These are phyloP conservation scores for Camellia japonica DNA, from an alignment of 148 eudicot species.

Conservation along the genomic window DNA sequence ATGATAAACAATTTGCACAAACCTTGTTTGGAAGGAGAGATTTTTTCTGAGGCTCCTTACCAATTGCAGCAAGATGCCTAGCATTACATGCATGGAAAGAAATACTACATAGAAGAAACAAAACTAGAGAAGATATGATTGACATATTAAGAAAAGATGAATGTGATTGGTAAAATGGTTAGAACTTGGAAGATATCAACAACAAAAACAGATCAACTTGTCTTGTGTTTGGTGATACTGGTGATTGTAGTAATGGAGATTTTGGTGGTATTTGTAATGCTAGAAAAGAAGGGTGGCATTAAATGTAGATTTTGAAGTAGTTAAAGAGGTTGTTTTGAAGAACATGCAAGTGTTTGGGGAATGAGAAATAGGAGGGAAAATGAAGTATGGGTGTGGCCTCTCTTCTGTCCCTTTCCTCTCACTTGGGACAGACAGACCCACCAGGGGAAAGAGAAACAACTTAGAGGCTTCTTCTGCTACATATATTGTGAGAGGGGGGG, in stretches of 20 bases:
- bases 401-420: slow-evolving; percentile 18
- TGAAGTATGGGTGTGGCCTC: slow-evolving; percentile 28
- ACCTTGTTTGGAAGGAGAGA: slow-evolving; percentile 27
- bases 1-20: background rate
- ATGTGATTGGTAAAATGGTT: no score
- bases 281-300: slow-evolving; percentile 6
- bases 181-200: no score
- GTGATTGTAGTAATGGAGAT: background rate
- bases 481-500: background rate
- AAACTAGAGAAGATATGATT: slow-evolving; percentile 18
- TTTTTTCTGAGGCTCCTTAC: background rate
- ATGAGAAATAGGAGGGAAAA: slow-evolving; percentile 15
- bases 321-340: slow-evolving; percentile 16
- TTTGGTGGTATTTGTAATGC: background rate
- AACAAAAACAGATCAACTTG: no score
- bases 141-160: slow-evolving; percentile 21
- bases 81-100: slow-evolving; percentile 25
- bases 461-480: background rate
- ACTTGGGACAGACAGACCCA: slow-evolving; percentile 10
- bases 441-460: slow-evolving; percentile 10
- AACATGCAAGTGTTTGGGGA: slow-evolving; percentile 31
- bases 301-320: slow-evolving; percentile 22
- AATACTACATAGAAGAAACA: slow-evolving; percentile 28
- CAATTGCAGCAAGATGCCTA: slow-evolving; percentile 20
- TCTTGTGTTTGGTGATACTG: background rate